phyloP scores from a whole-genome alignment of 768 basidiomycete genomes.

The Collybiopsis luxurians region DNA sequence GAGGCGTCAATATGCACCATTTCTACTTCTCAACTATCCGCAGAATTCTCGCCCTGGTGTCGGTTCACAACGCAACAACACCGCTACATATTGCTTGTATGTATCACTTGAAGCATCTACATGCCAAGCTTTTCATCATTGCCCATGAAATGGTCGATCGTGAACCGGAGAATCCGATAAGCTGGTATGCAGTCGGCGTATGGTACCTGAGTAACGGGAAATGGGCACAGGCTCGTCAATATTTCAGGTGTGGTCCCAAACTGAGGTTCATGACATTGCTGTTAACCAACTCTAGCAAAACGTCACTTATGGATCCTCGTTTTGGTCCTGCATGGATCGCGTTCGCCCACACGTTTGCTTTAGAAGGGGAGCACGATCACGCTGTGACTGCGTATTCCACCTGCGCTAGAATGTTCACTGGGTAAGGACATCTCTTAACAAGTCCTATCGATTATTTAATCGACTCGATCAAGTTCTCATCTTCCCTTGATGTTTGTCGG shows the following conservation, averaged over 20 bases:
- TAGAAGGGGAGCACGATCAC: constrained; percentile 98
- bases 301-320: constrained; percentile 93
- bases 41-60: constrained; percentile 84
- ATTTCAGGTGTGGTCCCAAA: constrained; percentile 75
- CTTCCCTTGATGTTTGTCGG: constrained; percentile 94
- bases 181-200: constrained; percentile 98
- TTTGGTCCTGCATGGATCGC: constrained; percentile 98
- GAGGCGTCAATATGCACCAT: constrained; percentile 6
- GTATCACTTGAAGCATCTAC: constrained; percentile 90
- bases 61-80: constrained; percentile 85
- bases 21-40: neutral
- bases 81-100: constrained; percentile 97
- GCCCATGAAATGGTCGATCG: constrained; percentile 95
- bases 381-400: constrained; percentile 99
- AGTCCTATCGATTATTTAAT: too few relatives aligned
- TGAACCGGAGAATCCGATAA: constrained; percentile 89
- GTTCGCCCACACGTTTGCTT: constrained; percentile 95
- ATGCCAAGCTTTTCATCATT: constrained; percentile 91
- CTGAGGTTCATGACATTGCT: neutral
- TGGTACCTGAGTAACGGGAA: constrained; percentile 90
- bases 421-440: too few relatives aligned
- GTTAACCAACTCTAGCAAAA: constrained; percentile 60
- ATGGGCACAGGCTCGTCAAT: constrained; percentile 89
- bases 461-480: constrained; percentile 75
- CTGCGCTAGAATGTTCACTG: constrained; percentile 91